These are phyloP conservation scores for Fusarium coicis DNA, from an alignment of 2,329 filamentous ascomycete genomes.

Conservation along the genomic window DNA sequence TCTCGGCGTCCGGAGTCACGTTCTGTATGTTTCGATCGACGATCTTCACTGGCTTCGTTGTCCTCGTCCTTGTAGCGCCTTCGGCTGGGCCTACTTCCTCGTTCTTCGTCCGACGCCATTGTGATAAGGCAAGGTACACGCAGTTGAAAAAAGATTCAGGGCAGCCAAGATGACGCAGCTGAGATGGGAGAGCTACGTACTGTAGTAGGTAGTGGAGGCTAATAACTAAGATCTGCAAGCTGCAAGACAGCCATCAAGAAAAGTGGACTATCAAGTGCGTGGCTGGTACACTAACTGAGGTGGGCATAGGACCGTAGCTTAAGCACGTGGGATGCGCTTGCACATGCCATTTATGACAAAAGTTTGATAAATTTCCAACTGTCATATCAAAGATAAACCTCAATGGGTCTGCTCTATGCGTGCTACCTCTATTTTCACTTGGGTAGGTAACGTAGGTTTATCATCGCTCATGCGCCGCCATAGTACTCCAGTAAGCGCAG, in stretches of 20 bases:
- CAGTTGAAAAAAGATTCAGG: background rate
- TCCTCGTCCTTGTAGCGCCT: conserved; percentile 37
- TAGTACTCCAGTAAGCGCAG: conserved; percentile 28
- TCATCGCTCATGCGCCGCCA: conserved; percentile 27
- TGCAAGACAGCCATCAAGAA: conserved; percentile 15
- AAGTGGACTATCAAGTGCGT: conserved; percentile 16
- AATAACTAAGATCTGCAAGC: conserved; percentile 9
- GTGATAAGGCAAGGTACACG: background rate
- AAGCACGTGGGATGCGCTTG: conserved; percentile 22
- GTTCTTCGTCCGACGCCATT: conserved; percentile 47
- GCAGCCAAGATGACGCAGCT: conserved; percentile 22
- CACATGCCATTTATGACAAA: conserved; percentile 22
- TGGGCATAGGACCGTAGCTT: conserved; percentile 3
- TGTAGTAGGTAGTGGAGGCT: background rate
- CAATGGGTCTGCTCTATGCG: conserved; percentile 23
- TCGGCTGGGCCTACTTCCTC: conserved; percentile 20
- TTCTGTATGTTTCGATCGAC: conserved; percentile 38
- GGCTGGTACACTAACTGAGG: conserved; percentile 9
- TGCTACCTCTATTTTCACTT: conserved; percentile 6
- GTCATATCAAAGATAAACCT: conserved; percentile 30
- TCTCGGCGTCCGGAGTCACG: conserved; percentile 41
- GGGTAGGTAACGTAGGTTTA: background rate
- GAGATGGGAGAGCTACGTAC: conserved; percentile 2
- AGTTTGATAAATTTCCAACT: conserved; percentile 27
- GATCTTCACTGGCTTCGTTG: conserved; percentile 29